A percentile compares a stretch with the other conserved stretches of the same genome.
These are phyloP conservation scores for Pichia pseudocactophila DNA, from an alignment of 805 yeast genomes.

Conservation along the genomic window DNA sequence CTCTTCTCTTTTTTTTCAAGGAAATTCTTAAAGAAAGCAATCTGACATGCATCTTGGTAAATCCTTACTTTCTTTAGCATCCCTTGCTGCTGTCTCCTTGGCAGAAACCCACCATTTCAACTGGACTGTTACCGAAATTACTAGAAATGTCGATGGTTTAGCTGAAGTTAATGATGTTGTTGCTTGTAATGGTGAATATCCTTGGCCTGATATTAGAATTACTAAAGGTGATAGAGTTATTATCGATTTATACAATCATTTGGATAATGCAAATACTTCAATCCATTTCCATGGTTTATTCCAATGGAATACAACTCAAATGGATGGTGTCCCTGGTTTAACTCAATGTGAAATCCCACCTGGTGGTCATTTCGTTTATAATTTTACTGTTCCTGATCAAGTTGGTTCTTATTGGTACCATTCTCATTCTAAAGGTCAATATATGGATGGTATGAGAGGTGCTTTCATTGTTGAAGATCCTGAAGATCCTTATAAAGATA, in stretches of 20 bases:
- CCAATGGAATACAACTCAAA: conserved; percentile 61
- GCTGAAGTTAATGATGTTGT: conserved; percentile 34
- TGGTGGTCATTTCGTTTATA: conserved; percentile 60
- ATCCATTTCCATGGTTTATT: conserved; percentile 93
- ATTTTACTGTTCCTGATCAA: conserved; percentile 79
- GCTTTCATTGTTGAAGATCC: conserved; percentile 59
- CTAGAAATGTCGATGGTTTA: conserved; percentile 49
- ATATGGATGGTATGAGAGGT: conserved; percentile 90
- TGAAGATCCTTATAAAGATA: conserved; percentile 49
- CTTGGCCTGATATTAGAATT: conserved; percentile 79
- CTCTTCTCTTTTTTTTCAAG: neutral
- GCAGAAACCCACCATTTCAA: conserved; percentile 47
- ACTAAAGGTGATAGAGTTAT: conserved; percentile 72
- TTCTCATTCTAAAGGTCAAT: conserved; percentile 84
- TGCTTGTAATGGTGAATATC: conserved; percentile 52
- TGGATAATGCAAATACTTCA: conserved; percentile 59
- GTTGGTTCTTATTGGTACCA: conserved; percentile 96
- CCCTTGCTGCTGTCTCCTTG: conserved; percentile 1
- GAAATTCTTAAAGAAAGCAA: neutral
- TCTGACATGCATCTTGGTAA: conserved; percentile 2
- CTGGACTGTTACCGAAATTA: conserved; percentile 59
- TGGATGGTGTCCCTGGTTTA: conserved; percentile 89
- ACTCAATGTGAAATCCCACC: conserved; percentile 92
- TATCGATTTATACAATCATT: conserved; percentile 67
- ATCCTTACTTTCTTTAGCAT: conserved; percentile 1